phyloP scores from a whole-genome alignment of 2,329 filamentous ascomycete genomes.

The Penicillium sp. region DNA sequence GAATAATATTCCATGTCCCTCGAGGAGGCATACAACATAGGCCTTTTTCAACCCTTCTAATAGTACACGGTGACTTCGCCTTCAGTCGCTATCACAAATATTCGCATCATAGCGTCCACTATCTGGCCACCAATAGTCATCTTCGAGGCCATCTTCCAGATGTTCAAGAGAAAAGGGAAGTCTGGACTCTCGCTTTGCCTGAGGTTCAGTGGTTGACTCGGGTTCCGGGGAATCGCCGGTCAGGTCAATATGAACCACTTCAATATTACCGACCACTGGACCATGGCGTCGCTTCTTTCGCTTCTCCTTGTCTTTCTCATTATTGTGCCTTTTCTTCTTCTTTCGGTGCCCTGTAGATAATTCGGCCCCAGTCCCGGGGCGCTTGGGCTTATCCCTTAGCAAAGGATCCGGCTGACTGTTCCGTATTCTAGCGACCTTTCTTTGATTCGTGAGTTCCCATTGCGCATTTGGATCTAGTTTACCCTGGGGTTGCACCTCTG shows the following conservation, averaged over 20 bases:
- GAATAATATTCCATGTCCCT: too few relatives aligned
- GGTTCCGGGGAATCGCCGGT: conserved; percentile 21
- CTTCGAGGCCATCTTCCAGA: conserved; percentile 21
- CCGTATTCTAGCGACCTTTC: conserved; percentile 30
- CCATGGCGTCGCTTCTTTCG: conserved; percentile 3
- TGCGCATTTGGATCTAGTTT: conserved; percentile 21
- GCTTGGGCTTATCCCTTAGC: neutral
- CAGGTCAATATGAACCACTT: conserved; percentile 28
- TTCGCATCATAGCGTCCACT: conserved; percentile 34
- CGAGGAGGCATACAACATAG: too few relatives aligned
- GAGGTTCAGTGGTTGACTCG: neutral
- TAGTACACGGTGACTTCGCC: neutral
- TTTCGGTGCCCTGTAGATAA: neutral
- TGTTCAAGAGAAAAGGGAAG: neutral
- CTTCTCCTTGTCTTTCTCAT: conserved; percentile 1
- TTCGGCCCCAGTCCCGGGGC: neutral
- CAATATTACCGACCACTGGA: conserved; percentile 7
- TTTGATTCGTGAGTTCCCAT: conserved; percentile 21
- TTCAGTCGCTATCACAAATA: conserved; percentile 11
- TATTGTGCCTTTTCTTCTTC: neutral
- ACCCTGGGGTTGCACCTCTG: conserved; percentile 16
- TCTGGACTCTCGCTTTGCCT: neutral
- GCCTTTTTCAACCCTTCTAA: neutral
- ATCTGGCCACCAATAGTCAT: conserved; percentile 44
- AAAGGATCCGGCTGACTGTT: conserved; percentile 14